Evolutionary conservation across 78 protist genomes (phyloP), one percentile per base, ranked within the genome.

Genomic region (Ministeria vibrans): DNA sequence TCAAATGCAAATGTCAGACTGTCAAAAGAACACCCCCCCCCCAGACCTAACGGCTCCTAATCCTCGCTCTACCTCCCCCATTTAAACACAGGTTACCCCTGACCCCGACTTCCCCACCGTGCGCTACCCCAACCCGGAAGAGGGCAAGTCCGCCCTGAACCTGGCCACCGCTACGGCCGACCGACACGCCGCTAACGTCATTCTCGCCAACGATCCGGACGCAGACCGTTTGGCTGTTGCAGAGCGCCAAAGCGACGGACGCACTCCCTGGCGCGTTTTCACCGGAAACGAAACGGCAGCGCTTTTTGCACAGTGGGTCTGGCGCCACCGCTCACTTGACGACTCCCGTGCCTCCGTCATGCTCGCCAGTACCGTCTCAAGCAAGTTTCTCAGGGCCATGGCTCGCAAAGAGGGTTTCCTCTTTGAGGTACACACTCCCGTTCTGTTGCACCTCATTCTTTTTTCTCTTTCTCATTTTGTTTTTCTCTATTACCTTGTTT

Each of bases 111-210:
- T 98, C 82, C 96, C 99, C 13, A 96, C 99, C 6, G 98, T 92
- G 0, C 55, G 87, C 34, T 95, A 85, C 85, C 99, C 99, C 46
- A 98, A 98, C 84, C 99, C 99, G 13, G 99, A 98, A 84, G 98
- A 95, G 44, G 96, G 95, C 44, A 87, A 84, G 83, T 87, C 92
- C 34, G 91, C 94, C 22, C 86, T 95, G 75, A 41, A 81, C 39
- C 83, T 90, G 42, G 88, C 97, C 34, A 90, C 90, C 34, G 68
- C 79, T 34, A 59, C 69, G 1, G 99, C 99, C 2, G 93, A 93
- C 5, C 43, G 11, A 1, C n/a, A 23, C 73, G 81, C 74, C 30
- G 22, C 86, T 25, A 15, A 70, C 7, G 34, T 95, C 13, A 90
- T 98, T 70, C 69, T 98, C 51, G 99, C 99, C 34, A 96, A 94